Evolutionary conservation across 805 yeast species (phyloP), one percentile per base, ranked within the genome.

Genomic region (Candida ovalis): DNA sequence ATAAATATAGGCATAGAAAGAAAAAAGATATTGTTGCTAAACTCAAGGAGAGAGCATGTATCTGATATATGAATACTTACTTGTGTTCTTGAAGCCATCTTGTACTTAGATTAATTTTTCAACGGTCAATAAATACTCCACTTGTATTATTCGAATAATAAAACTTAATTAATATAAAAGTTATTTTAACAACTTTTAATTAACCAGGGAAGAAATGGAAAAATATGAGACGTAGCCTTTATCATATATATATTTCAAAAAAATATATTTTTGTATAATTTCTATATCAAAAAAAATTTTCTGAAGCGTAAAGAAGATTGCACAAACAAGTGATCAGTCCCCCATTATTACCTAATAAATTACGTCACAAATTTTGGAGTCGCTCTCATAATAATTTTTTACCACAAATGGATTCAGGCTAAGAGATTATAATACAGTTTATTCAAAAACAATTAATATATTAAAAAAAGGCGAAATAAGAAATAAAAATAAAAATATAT

Each of bases 71-170:
- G n/a, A 30, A 30, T 44, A 59, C 63, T 46, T 59, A 60, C 63
- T 66, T 81, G 86, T 48, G 88, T 80, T 77, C 88, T 82, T 49
- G 82, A 70, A 57, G 87, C 86, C 88, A 82, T 82, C 7, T 38
- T 59, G 28, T 36, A 18, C 13, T 3, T 22, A 19, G 15, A 12
- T 19, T 18, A 25, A 39, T 21, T 30, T 15, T 6, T 30, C 4
- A 15, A 30, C 5, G 35, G 9, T 30, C 35, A 12, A 30, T 15
- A 15, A 7, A 30, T 30, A 30, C 15, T 30, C 35, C n/a, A n/a
- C n/a, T n/a, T n/a, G n/a, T n/a, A n/a, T n/a, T n/a, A n/a, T n/a
- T n/a, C n/a, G n/a, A n/a, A n/a, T n/a, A n/a, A n/a, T n/a, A n/a
- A n/a, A n/a, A n/a, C n/a, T n/a, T n/a, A n/a, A n/a, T n/a, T n/a